phyloP scores from a whole-genome alignment of 169 alveolate genomes.

The Plasmodium inui region DNA sequence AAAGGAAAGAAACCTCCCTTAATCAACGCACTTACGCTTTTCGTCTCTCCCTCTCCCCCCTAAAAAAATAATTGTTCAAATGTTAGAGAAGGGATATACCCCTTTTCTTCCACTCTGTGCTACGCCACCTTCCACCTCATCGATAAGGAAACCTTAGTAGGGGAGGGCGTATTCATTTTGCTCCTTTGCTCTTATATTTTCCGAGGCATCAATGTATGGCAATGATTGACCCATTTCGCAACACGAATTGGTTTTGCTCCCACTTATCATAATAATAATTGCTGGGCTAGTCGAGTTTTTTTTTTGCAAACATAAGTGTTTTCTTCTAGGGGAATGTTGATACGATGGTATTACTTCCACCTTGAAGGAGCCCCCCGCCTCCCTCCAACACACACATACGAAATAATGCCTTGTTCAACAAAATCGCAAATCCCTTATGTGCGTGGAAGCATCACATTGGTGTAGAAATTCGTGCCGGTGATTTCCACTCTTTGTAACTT shows the following conservation, averaged over 20 bases:
- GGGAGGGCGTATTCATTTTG: neutral
- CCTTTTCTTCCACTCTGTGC: neutral
- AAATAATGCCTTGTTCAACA: neutral
- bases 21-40: neutral
- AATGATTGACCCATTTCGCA: neutral
- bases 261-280: neutral
- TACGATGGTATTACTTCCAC: neutral
- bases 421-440: neutral
- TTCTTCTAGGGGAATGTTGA: neutral
- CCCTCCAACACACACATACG: neutral
- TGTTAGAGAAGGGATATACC: neutral
- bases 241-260: neutral
- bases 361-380: neutral
- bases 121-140: neutral
- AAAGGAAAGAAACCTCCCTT: neutral
- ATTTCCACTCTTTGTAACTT: neutral
- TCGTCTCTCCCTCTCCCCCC: neutral
- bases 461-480: neutral
- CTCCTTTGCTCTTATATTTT: neutral
- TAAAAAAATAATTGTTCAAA: neutral
- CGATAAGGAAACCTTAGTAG: neutral
- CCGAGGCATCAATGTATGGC: neutral
- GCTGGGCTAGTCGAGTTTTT: neutral
- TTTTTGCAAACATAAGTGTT: neutral
- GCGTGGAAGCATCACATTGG: neutral